Evolutionary conservation across 352 stramenopile genomes (phyloP), one percentile per base, ranked within the genome.

Genomic region (Plasmopara halstedii): DNA sequence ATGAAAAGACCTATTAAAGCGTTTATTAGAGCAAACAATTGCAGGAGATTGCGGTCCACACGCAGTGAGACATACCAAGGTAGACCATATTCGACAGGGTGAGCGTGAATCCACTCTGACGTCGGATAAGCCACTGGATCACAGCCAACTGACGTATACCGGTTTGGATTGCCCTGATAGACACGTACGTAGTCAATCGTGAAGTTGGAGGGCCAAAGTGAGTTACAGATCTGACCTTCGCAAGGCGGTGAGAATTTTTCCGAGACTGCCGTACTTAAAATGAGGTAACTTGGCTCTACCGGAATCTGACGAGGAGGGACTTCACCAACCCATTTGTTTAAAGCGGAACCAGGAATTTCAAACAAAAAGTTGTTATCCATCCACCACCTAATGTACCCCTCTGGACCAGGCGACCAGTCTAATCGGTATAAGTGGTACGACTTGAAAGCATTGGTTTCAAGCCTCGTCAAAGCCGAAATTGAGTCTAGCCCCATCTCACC

Each of bases 241-340:
- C 94, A 98, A 33, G 83, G 86, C 14, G 91, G 85, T 18, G 94
- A 94, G 58, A 94, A 94, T 38, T 97, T 98, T 22, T 95, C 95
- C 2, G 93, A 98, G 27, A 99, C 88, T 7, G 95, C 96, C 2
- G 91, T 98, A 75, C 97, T 98, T 35, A 99, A 72, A 77, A 99
- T 98, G 36, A 99, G 56, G 56, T 98, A 98, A 23, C 84, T 97
- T 2, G 96, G 96, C 66, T 99, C 96, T 37, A 94, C 86, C 0
- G 96, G 95, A 39, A 99, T 94, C 62, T 77, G 66, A 14, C 79
- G 75, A 19, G 83, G 83, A 25, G 83, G 80, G 6, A 92, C 62
- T 26, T 55, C 56, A 1, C 76, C 69, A 2, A 54, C 62, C 83
- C 80, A 92, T 23, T 67, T 64, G 58, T 75, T 98, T 59, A 98